These are phyloP conservation scores for Hortaea sp. DNA, from an alignment of 2,329 filamentous ascomycete species.

Conservation along the genomic window DNA sequence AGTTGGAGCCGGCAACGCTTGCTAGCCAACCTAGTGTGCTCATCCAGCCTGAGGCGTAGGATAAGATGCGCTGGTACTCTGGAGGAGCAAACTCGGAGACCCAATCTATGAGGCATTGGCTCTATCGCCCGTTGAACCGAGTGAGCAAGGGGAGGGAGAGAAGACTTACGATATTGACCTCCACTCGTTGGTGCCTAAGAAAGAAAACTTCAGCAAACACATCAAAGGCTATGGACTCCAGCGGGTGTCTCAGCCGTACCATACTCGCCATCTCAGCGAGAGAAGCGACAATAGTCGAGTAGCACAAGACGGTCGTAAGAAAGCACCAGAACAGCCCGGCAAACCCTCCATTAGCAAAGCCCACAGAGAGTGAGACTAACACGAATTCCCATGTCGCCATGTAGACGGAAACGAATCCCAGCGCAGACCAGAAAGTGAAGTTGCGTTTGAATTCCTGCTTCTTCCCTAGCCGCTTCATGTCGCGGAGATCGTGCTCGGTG, in stretches of 20 bases:
- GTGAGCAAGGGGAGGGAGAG: neutral
- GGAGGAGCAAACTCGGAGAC: constrained; percentile 25
- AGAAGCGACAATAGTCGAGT: constrained; percentile 18
- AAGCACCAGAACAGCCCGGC: constrained; percentile 25
- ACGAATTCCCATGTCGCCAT: constrained; percentile 27
- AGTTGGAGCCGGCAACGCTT: constrained; percentile 24
- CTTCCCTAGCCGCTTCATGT: constrained; percentile 43
- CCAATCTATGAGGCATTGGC: constrained; percentile 17
- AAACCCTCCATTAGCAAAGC: constrained; percentile 24
- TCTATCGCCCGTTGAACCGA: neutral
- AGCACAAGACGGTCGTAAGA: constrained; percentile 19
- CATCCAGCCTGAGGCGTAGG: constrained; percentile 24
- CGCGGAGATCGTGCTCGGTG: constrained; percentile 26
- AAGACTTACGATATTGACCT: constrained; percentile 17
- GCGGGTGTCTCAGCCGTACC: constrained; percentile 11
- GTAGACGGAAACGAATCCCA: constrained; percentile 24
- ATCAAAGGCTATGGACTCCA: no score
- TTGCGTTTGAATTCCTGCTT: constrained; percentile 34
- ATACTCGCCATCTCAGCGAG: constrained; percentile 26
- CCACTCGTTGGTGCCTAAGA: constrained; percentile 8
- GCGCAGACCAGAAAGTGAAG: constrained; percentile 18
- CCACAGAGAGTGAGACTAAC: constrained; percentile 18
- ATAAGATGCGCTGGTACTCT: constrained; percentile 18
- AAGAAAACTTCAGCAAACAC: neutral
- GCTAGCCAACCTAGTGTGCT: constrained; percentile 28